These are phyloP conservation scores for Apophysomyces elegans DNA, from an alignment of 371 early-diverging fungal genomes.

Conservation along the genomic window DNA sequence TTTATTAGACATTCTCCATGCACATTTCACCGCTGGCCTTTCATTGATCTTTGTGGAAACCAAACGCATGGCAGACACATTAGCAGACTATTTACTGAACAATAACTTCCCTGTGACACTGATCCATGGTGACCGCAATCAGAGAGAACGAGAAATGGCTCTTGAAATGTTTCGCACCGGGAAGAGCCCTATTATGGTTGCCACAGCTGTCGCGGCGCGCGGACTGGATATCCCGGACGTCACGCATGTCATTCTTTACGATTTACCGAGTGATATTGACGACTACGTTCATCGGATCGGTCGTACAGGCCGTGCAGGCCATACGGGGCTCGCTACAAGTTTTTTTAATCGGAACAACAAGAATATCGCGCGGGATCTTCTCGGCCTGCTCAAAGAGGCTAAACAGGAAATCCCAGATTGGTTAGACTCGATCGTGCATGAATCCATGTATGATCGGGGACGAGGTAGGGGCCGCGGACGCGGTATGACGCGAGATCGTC, in stretches of 20 bases:
- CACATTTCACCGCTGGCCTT: slow-evolving; percentile 66
- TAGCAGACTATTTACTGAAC: slow-evolving; percentile 69
- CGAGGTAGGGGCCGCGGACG: slow-evolving; percentile 21
- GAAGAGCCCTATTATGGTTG: slow-evolving; percentile 89
- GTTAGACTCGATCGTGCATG: slow-evolving; percentile 45
- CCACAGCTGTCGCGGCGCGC: slow-evolving; percentile 98
- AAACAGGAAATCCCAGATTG: slow-evolving; percentile 58
- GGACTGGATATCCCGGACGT: slow-evolving; percentile 92
- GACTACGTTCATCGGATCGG: slow-evolving; percentile 91
- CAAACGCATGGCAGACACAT: slow-evolving; percentile 94
- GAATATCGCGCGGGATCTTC: slow-evolving; percentile 69
- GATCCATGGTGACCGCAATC: slow-evolving; percentile 94
- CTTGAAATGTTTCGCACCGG: slow-evolving; percentile 85
- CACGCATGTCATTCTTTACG: slow-evolving; percentile 88
- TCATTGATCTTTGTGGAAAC: slow-evolving; percentile 97
- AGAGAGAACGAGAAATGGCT: slow-evolving; percentile 91
- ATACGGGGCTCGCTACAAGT: slow-evolving; percentile 89
- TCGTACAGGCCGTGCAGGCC: slow-evolving; percentile 96
- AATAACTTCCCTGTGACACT: slow-evolving; percentile 83
- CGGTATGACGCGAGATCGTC: slow-evolving; percentile 14
- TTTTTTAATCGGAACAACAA: slow-evolving; percentile 95
- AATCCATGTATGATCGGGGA: slow-evolving; percentile 5
- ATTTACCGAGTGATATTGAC: slow-evolving; percentile 86
- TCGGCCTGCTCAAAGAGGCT: slow-evolving; percentile 71
- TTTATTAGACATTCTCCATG: slow-evolving; percentile 84